Conservation (phyloP, 1,284 basidiomycete genomes). For the Bondarzewia mesenterica region DNA sequence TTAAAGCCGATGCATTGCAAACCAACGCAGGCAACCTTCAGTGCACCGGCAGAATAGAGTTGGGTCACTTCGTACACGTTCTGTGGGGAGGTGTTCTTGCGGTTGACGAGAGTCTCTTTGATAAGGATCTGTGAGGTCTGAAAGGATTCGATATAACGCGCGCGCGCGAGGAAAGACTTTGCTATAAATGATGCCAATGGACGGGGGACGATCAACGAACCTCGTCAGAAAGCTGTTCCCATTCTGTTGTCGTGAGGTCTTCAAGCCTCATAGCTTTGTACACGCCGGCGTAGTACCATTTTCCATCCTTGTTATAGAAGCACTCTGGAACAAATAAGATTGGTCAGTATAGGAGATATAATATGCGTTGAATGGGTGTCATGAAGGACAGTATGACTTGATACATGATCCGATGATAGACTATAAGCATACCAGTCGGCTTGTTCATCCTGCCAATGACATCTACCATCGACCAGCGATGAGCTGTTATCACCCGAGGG, state of each 20-base stretch:
- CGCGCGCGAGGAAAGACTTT: too few relatives aligned
- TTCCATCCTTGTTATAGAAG: slow-evolving; percentile 68
- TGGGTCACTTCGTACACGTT: slow-evolving; percentile 66
- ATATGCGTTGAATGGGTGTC: neutral
- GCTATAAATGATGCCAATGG: neutral
- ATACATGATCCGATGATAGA: too few relatives aligned
- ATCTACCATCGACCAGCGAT: slow-evolving; percentile 59
- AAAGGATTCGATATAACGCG: slow-evolving; percentile 5
- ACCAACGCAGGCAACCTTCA: slow-evolving; percentile 62
- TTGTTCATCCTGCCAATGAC: slow-evolving; percentile 46
- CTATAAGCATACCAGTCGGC: slow-evolving; percentile 62
- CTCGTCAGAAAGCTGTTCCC: slow-evolving; percentile 56
- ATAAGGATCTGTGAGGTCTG: slow-evolving; percentile 58
- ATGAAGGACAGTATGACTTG: neutral
- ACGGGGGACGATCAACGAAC: slow-evolving; percentile 25
- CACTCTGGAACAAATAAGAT: slow-evolving; percentile 41
- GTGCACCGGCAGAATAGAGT: slow-evolving; percentile 61
- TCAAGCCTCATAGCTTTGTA: slow-evolving; percentile 59
- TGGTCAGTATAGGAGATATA: neutral
- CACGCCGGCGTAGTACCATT: slow-evolving; percentile 75
- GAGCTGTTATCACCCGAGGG: slow-evolving; percentile 61
- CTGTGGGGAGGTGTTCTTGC: slow-evolving; percentile 70
- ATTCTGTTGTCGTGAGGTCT: slow-evolving; percentile 57
- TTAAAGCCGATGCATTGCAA: slow-evolving; percentile 72
- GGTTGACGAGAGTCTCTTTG: slow-evolving; percentile 57